These are phyloP conservation scores for grape (Vitis vinifera) DNA, from an alignment of 164 flowering plant genomes.

Conservation along the genomic window DNA sequence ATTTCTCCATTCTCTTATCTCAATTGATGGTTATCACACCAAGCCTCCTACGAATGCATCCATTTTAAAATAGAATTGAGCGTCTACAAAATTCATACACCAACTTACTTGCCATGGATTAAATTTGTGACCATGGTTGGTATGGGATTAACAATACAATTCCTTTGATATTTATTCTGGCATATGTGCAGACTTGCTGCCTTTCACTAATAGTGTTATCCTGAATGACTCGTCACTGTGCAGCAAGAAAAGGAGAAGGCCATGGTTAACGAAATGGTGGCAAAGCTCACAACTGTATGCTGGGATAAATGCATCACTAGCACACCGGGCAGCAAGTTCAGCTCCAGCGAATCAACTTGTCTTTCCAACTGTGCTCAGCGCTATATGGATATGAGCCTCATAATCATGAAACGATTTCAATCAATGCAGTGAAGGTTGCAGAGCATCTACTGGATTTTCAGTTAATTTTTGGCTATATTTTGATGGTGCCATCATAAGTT, in stretches of 20 bases:
- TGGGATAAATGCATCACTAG: slow-evolving; percentile 93
- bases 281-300: slow-evolving; percentile 72
- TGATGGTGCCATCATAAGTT: not conserved
- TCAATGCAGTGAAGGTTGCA: slow-evolving; percentile 38
- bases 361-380: slow-evolving; percentile 87
- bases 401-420: slow-evolving; percentile 73
- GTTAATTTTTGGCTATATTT: no score
- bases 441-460: not conserved
- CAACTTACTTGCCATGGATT: no score
- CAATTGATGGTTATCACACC: no score
- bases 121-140: no score
- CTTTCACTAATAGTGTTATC: no score
- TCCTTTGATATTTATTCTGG: no score
- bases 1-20: no score
- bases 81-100: no score
- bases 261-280: slow-evolving; percentile 75
- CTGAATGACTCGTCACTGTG: not conserved
- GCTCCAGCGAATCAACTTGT: slow-evolving; percentile 76
- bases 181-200: no score
- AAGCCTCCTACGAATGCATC: no score
- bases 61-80: no score
- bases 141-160: no score
- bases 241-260: slow-evolving; percentile 87
- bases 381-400: slow-evolving; percentile 65
- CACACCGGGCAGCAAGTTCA: slow-evolving; percentile 90